Conservation (phyloP, 1,284 basidiomycete genomes). For the Apiotrichum montevideense region DNA sequence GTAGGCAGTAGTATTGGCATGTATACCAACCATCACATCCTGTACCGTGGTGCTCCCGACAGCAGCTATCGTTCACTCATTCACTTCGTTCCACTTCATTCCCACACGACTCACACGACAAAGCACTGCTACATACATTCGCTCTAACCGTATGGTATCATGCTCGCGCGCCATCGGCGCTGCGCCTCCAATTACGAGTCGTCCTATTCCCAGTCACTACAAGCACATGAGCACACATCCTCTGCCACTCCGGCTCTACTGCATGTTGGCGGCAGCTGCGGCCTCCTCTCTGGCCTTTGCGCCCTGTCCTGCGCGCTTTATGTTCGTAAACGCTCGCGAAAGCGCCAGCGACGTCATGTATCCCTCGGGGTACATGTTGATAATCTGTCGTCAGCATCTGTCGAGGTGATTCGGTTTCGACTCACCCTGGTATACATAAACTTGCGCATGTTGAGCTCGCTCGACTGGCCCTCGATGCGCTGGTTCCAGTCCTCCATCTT, state of each 20-base stretch:
- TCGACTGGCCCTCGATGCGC: constrained; percentile 22
- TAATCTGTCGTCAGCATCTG: constrained; percentile 20
- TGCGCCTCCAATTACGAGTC: too few species aligned
- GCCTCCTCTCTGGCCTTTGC: background rate
- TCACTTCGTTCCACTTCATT: background rate
- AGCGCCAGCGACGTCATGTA: constrained; percentile 25
- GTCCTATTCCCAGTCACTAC: too few species aligned
- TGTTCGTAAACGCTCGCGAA: constrained; percentile 10
- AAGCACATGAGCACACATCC: too few species aligned
- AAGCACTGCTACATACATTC: too few species aligned
- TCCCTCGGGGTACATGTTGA: constrained; percentile 38
- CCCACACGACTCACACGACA: too few species aligned
- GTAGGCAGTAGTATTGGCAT: too few species aligned
- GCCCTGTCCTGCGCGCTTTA: constrained; percentile 1
- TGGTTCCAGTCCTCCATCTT: constrained; percentile 27
- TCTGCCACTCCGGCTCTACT: too few species aligned
- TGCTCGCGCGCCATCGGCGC: too few species aligned
- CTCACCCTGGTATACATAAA: constrained; percentile 29
- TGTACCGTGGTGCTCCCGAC: background rate
- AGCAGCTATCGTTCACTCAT: background rate
- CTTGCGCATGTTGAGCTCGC: constrained; percentile 26
- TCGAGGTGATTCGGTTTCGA: background rate
- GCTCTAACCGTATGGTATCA: too few species aligned
- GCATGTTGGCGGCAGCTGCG: background rate
- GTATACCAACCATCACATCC: background rate